Conservation (phyloP, 805 yeast genomes). For the Candida krabiensis region DNA sequence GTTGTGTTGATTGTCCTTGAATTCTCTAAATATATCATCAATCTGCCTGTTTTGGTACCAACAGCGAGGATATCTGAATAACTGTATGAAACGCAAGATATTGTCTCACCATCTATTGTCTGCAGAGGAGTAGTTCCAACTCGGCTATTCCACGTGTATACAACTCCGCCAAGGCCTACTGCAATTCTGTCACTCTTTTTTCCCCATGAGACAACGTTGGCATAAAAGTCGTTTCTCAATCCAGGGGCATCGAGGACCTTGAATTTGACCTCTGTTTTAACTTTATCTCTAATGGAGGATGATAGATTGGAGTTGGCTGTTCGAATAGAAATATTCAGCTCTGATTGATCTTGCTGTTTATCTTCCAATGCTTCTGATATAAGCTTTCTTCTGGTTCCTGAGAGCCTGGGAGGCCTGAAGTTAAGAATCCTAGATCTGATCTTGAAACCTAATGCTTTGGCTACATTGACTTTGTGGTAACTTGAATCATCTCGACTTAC, state of each 20-base stretch:
- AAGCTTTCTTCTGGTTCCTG: constrained; percentile 9
- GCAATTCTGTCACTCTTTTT: constrained; percentile 47
- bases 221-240: constrained; percentile 73
- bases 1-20: constrained; percentile 22
- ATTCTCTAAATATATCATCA: constrained; percentile 37
- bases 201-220: constrained; percentile 77
- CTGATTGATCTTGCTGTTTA: constrained; percentile 12
- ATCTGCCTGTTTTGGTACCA: constrained; percentile 58
- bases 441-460: constrained; percentile 51
- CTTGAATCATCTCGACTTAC: constrained; percentile 10
- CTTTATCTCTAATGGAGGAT: constrained; percentile 21
- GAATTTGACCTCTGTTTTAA: constrained; percentile 43
- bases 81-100: constrained; percentile 62
- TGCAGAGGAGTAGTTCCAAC: constrained; percentile 47
- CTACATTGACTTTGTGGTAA: constrained; percentile 40
- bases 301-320: constrained; percentile 11
- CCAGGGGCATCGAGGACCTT: constrained; percentile 68
- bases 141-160: constrained; percentile 62
- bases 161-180: constrained; percentile 63
- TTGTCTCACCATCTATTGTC: constrained; percentile 38
- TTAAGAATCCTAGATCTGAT: constrained; percentile 41
- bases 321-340: constrained; percentile 11
- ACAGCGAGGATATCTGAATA: constrained; percentile 46
- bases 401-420: constrained; percentile 25
- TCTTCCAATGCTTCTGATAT: constrained; percentile 11